Evolutionary conservation across 2,329 filamentous ascomycete genomes (phyloP), one percentile per base, ranked within the genome.

Genomic region (Neonectria hederae): DNA sequence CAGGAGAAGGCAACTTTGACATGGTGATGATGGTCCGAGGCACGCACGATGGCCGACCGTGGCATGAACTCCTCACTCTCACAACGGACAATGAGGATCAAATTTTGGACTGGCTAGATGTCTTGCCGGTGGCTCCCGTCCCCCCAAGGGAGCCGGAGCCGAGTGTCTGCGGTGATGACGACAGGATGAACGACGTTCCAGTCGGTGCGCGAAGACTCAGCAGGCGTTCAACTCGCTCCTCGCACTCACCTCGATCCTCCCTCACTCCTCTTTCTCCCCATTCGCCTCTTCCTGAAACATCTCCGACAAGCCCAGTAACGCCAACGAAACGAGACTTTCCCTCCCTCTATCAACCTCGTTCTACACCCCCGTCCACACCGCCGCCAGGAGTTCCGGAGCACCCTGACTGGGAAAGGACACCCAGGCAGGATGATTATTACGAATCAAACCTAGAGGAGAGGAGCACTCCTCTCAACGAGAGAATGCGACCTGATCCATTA

Each of bases 11-110:
- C 40, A 83, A 86, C 56, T 86, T 88, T 28, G 90, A 97, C 69
- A 85, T 98, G 65, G 86, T 97, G 9, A 82, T 97, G 63, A 97
- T 98, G 94, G 86, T 97, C 59, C 89, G 93, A 63, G 94, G 93
- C 43, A 82, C 83, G 3, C 79, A 86, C 66, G 86, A 88, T 40
- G 86, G 84, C 8, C 82, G 86, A 56, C 88, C 92, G 68, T 98
- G 95, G 94, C 90, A 90, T 66, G 94, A 99, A 79, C 82, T 97
- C 7, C 82, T 98, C 63, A 90, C 88, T n/a, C 83, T 98, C 17
- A 87, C 84, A 10, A 88, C 92, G 3, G 90, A 94, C 57, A 88
- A 92, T 74, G 90, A 94, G 66, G 90, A 92, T 60, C 89, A 94
- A 63, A 89, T 91, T 6, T 81, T 87, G 17, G 96, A 98, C 78